Conservation (phyloP, 2,329 filamentous ascomycete genomes). For the Hymenotorrendiella dingleyae region DNA sequence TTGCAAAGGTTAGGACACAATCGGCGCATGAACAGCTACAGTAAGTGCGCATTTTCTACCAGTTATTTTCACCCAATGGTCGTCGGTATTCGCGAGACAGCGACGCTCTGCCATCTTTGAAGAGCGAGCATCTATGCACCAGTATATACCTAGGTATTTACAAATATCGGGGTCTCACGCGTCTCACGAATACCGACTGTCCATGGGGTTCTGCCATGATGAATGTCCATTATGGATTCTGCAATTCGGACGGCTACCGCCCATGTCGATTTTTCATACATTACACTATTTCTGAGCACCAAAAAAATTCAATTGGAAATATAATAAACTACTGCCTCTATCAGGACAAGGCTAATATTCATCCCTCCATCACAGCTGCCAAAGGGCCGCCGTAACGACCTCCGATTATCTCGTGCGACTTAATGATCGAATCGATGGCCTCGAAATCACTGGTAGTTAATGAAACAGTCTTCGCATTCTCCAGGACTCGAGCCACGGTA, state of each 20-base stretch:
- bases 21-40: too few relatives aligned
- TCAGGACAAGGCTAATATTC: constrained; percentile 7
- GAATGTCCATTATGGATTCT: constrained; percentile 27
- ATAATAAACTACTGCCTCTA: neutral
- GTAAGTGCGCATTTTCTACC: too few relatives aligned
- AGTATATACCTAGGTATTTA: too few relatives aligned
- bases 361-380: constrained; percentile 10
- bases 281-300: constrained; percentile 28
- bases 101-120: too few relatives aligned
- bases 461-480: constrained; percentile 50
- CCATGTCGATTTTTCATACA: constrained; percentile 26
- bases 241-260: constrained; percentile 27
- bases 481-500: constrained; percentile 47
- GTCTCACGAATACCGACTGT: too few relatives aligned
- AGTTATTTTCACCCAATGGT: too few relatives aligned
- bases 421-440: constrained; percentile 45
- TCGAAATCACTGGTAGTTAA: constrained; percentile 45
- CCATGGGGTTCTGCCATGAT: constrained; percentile 24
- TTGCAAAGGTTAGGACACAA: too few relatives aligned
- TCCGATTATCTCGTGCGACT: constrained; percentile 42
- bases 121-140: too few relatives aligned
- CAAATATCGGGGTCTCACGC: too few relatives aligned
- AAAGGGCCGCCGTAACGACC: constrained; percentile 37
- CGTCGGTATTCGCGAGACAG: too few relatives aligned
- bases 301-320: constrained; percentile 2